A percentile compares a stretch with the other conserved stretches of the same genome.
Conservation (phyloP, 2,329 filamentous ascomycete species). For the Tricladium varicosporioides region DNA sequence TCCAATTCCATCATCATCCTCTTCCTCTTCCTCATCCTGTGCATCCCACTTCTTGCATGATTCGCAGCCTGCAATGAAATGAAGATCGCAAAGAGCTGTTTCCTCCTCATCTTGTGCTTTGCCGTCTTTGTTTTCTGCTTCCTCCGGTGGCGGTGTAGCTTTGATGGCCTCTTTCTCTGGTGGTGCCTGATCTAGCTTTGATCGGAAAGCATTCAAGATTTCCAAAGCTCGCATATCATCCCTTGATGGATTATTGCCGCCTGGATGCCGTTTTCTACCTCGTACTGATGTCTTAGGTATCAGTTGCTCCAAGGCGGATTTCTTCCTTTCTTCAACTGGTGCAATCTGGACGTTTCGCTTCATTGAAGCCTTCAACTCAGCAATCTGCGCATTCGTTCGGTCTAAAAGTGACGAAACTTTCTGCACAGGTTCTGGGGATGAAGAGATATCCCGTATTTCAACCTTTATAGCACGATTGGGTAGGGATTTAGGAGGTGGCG, state of each 20-base stretch:
- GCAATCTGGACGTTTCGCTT: slow-evolving; percentile 57
- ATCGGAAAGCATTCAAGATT: slow-evolving; percentile 75
- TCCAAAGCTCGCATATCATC: slow-evolving; percentile 66
- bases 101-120: slow-evolving; percentile 58
- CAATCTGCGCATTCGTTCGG: slow-evolving; percentile 75
- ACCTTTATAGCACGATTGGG: slow-evolving; percentile 32
- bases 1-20: slow-evolving; percentile 60
- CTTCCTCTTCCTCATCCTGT: slow-evolving; percentile 46
- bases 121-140: slow-evolving; percentile 29
- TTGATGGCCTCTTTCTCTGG: slow-evolving; percentile 38
- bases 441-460: slow-evolving; percentile 33
- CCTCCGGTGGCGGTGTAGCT: slow-evolving; percentile 21
- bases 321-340: slow-evolving; percentile 56
- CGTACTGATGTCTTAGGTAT: slow-evolving; percentile 69
- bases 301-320: slow-evolving; percentile 69
- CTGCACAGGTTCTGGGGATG: slow-evolving; percentile 38
- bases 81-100: slow-evolving; percentile 79
- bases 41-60: slow-evolving; percentile 83
- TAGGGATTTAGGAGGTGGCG: slow-evolving; percentile 28
- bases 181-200: slow-evolving; percentile 62
- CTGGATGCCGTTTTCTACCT: slow-evolving; percentile 67
- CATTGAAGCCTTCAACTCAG: slow-evolving; percentile 78
- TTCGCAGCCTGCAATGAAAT: slow-evolving; percentile 94
- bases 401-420: slow-evolving; percentile 51
- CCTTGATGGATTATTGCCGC: slow-evolving; percentile 48